Percentiles rank a stretch among this genome's conserved stretches.
phyloP scores from a whole-genome alignment of 169 alveolate species.

The Eimeria necatrix region DNA sequence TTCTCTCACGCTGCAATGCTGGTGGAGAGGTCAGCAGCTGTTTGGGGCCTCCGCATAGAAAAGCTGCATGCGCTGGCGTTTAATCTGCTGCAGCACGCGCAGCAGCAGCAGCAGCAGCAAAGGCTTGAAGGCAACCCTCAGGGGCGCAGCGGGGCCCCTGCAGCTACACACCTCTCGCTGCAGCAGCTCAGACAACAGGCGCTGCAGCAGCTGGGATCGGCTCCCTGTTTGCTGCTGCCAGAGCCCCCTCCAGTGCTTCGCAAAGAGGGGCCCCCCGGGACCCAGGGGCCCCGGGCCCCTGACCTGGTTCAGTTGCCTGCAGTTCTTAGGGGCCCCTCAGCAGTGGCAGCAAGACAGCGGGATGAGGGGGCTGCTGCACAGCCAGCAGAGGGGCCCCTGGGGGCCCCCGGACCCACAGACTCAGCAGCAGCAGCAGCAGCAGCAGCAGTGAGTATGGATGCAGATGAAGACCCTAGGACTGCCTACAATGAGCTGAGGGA shows the following conservation, averaged over 20 bases:
- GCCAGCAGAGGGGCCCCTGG: background rate
- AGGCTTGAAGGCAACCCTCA: background rate
- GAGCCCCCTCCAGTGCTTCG: conserved; percentile 21
- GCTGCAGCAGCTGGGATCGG: conserved; percentile 27
- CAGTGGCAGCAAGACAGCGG: conserved; percentile 42
- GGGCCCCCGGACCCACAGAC: background rate
- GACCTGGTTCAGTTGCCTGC: conserved; percentile 56
- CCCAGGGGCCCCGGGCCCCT: conserved; percentile 58
- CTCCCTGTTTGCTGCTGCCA: conserved; percentile 13
- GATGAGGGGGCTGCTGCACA: background rate
- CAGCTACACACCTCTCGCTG: conserved; percentile 33
- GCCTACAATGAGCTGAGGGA: conserved; percentile 53
- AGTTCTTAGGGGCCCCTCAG: conserved; percentile 50
- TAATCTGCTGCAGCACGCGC: conserved; percentile 49
- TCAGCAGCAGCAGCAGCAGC: conserved; percentile 30
- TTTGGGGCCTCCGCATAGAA: conserved; percentile 62
- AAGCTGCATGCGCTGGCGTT: conserved; percentile 63
- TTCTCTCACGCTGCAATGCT: conserved; percentile 67
- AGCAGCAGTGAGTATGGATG: background rate
- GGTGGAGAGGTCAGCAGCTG: conserved; percentile 52
- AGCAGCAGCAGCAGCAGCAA: background rate
- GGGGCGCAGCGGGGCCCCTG: conserved; percentile 2
- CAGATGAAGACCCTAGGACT: conserved; percentile 3
- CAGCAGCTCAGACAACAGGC: conserved; percentile 30
- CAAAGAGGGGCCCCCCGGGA: conserved; percentile 39